Base-by-base conservation (phyloP, 768 basidiomycete species). In the Mycena vitilis region DNA sequence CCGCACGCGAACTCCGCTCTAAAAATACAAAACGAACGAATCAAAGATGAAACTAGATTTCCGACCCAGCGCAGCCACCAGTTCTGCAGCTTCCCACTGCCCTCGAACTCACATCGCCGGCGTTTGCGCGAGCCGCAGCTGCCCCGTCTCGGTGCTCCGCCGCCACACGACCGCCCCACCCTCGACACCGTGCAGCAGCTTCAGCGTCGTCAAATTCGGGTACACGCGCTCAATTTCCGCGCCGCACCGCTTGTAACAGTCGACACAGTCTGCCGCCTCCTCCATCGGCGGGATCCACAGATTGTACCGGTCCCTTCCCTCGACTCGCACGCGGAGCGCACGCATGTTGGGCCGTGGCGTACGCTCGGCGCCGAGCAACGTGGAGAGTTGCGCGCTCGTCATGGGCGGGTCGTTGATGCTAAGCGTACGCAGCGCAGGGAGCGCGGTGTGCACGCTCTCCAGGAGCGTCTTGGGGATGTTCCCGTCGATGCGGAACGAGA, bases 401-500 rank as follows among this genome's bases (percentile, higher is more conserved):
- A 72, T 16, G 49, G 64, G 8, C 2, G 71, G 71, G 23, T 72
- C 71, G 67, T 68, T 72, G 18, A 72, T 56, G 59, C 65, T 67
- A 9, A 72, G 64, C 44, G 66, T 65, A 48, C 67, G 66, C 15
- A 72, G 67, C 44, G 63, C 22, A 7, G 71, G 67, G 45, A 65
- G 54, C 8, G 22, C 34, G 1, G 40, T 23, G 71, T 63, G 64
- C 47, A 72, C 44, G 16, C 51, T 22, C 45, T 25, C 49, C 15
- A 72, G 40, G 16, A 72, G 63, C 16, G 60, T 51, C 13, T 23
- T 37, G 23, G 71, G 67, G 30, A 69, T 18, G 4, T 22, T 12
- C 1, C 63, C 71, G 45, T 72, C 71, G 45, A 72, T 13, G 67
- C 71, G 71, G 67, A 72, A 72, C 49, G 63, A 65, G 54, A 72